Base-by-base conservation (phyloP, 2,329 filamentous ascomycete genomes). In the Epichloe typhina region DNA sequence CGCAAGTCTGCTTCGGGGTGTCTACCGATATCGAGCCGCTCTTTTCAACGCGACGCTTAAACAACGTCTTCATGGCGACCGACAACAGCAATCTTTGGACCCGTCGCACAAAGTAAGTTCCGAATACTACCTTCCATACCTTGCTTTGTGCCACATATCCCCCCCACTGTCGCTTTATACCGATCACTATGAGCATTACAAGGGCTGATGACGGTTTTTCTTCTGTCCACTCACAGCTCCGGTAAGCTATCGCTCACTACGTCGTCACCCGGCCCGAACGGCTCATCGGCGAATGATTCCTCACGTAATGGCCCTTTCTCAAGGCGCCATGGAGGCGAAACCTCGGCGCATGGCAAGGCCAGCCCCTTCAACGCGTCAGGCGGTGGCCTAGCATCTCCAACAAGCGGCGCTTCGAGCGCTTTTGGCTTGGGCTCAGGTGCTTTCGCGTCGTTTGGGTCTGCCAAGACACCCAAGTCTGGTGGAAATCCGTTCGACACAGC, bases 391-490 rank as follows among this genome's bases (percentile, higher is more conserved):
- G 62, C 61, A 39, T 68, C 66, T 37, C 66, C 66, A 21, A 66
- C 64, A 33, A 80, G 78, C 52, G 80, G 79, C 52, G 88, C 87
- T 50, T 89, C 88, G 17, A 90, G 85, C 61, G 90, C 91, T 52
- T 98, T 98, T 69, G 90, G 89, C 47, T 74, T 98, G 54, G 93
- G 93, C 40, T 94, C 88, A 17, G 93, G 93, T 59, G 93, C 93
- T 50, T 98, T 98, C 66, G 91, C 91, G 39, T 94, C 90, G n/a
- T 71, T 71, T 56, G 90, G 91, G 23, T 80, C 85, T 35, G 77
- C 79, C 36, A 95, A 95, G 72, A 90, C 89, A 2, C 87, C 89
- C 49, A 97, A 96, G 73, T 83, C 86, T 45, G 78, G 85, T 8
- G 86, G 84, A 47, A 84, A 86, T 56, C 82, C 84, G 13, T 87